Base-by-base conservation (phyloP, 805 yeast species). In the Schwanniomyces occidentalis region DNA sequence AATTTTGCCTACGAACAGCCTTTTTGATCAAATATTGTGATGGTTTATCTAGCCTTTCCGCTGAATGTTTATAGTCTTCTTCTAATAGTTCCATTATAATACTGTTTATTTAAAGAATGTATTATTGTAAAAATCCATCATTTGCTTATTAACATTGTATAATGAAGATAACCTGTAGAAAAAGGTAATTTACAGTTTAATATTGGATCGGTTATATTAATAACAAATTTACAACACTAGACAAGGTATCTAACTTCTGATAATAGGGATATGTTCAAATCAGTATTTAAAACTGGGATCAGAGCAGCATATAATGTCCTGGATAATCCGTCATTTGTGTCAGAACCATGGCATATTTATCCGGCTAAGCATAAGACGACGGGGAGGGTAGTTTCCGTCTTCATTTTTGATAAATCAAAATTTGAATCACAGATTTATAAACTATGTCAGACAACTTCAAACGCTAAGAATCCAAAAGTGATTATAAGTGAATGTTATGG, bases 301-400 rank as follows among this genome's bases (percentile, higher is more conserved):
- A 75, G 80, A 46, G 76, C 81, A 8, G 63, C 73, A 31, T 89
- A 88, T 55, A 71, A 81, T 10, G 77, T 85, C 18, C 81, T 89
- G 38, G 71, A 78, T 4, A 77, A 82, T 32, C 83, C 95, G 0
- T 63, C 83, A 8, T 88, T 89, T 58, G 68, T 71, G 12, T 72
- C 83, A 6, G 95, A 85, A 15, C 84, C 90, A 13, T 90, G 97
- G 97, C 60, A 80, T 5, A 78, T 90, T 0, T 85, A 77, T 51
- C 88, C 91, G 2, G 97, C 91, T n/a, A 84, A 82, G 44, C 82
- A 81, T 37, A 76, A 78, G 45, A 64, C 74, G 16, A 64, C 78
- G 2, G 80, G 81, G 23, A 71, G 76, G 30, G 60, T 69, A 38
- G 95, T 80, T 2, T 85, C 95, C 2, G 95, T 91, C 8, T 89